Base-by-base conservation (phyloP, 2,329 filamentous ascomycete genomes). In the Aspergillus fumigatiaffinis region DNA sequence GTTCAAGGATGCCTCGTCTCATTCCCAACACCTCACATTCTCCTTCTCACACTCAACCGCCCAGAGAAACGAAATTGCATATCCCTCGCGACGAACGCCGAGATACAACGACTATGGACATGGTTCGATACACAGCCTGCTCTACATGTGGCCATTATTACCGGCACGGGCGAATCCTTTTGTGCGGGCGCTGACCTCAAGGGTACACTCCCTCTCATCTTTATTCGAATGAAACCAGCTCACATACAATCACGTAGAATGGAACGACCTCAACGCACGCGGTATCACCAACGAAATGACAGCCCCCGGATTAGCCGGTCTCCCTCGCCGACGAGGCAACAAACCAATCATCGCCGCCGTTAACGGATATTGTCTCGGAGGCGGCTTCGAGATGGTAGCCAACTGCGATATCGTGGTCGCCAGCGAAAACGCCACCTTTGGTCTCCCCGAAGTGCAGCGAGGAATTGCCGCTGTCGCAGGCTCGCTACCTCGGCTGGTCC, bases 311-410 rank as follows among this genome's bases (percentile, higher is more conserved):
- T 88, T 90, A 59, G 87, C 84, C 25, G 88, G 83, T 0, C 74
- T 92, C 32, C 85, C 83, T 54, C 85, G 89, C 61, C 80, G 89
- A 26, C 71, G 74, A 4, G 88, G 88, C 50, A 85, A 84, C 73
- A 93, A 93, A 68, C 90, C 90, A 5, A 80, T 93, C 55, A 82
- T 93, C 28, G 88, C 86, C 1, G 90, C 89, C 1, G 87, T 92
- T 21, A 90, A 92, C 67, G 90, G 90, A 6, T 77, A 88, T 20
- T 89, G 87, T 57, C 80, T 90, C 49, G 90, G 90, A 38, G 90
- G 89, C 53, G 90, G 89, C 1, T 87, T 89, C 73, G 90, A 93
- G 77, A 90, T 92, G 76, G 81, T 85, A 12, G 77, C 88, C 51
- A 91, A 91, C 73, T 84, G 82, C 61, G 90, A 94, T 76, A 76